A percentile compares a stretch with the other conserved stretches of the same genome.
phyloP scores from a whole-genome alignment of 176 grass and related monocot genomes.

The Saccharum spontaneum region DNA sequence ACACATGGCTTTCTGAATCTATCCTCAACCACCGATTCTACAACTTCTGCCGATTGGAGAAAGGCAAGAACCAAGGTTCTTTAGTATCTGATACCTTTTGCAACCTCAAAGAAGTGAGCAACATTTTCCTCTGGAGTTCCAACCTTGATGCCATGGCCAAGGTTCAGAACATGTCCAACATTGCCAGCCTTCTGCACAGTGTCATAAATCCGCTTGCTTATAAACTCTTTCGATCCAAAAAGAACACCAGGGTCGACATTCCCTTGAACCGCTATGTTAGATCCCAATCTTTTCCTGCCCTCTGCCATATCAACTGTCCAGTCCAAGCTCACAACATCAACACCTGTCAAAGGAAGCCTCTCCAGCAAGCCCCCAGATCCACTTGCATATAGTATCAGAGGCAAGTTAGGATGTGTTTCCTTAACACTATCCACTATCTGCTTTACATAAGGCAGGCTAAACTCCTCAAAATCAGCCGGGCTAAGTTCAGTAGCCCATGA shows the following conservation, averaged over 20 bases:
- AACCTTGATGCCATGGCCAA: constrained; percentile 95
- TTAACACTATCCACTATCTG: constrained; percentile 84
- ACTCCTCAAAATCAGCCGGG: constrained; percentile 93
- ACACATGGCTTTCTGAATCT: constrained; percentile 49
- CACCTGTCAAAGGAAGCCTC: constrained; percentile 76
- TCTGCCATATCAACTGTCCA: constrained; percentile 99
- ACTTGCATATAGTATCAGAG: constrained; percentile 96
- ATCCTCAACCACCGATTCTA: constrained; percentile 44
- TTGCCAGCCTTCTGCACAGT: constrained; percentile 92
- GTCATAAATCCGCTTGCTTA: constrained; percentile 72
- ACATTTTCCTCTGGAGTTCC: constrained; percentile 98
- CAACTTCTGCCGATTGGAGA: constrained; percentile 32
- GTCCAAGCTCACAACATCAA: constrained; percentile 96
- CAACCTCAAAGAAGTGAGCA: constrained; percentile 96
- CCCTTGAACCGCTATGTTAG: constrained; percentile 82
- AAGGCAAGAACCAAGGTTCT: constrained; percentile 26
- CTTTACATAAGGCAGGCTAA: constrained; percentile 90
- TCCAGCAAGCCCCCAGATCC: constrained; percentile 92
- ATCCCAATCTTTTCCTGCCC: constrained; percentile 82
- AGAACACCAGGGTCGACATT: constrained; percentile 97
- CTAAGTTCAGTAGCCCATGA: constrained; percentile 97
- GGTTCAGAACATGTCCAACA: constrained; percentile 81
- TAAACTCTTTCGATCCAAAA: constrained; percentile 95
- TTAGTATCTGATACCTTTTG: constrained; percentile 83
- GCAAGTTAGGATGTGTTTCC: constrained; percentile 82